Base-by-base conservation (phyloP, 805 yeast genomes). In the Kuraishia cidri region DNA sequence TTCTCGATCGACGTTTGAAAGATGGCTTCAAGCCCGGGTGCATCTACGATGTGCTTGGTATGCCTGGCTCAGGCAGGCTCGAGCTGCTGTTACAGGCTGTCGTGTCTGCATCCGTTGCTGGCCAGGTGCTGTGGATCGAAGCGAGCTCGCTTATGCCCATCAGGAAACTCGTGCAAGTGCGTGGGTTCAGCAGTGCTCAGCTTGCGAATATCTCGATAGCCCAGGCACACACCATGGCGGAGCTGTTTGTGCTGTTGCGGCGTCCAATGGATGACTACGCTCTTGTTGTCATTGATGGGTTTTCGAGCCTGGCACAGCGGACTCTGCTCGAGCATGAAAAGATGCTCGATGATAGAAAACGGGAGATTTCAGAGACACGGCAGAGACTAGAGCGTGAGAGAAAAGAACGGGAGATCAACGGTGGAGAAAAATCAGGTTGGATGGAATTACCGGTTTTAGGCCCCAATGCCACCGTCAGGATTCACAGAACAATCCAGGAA, bases 241-340 rank as follows among this genome's bases (percentile, higher is more conserved):
- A 29, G 25, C 14, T 29, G n/a, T n/a, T 22, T 5, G 27, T 25
- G 13, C 27, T 25, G 15, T 17, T 25, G 4, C 27, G 15, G 22
- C 44, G 50, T 15, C 32, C 37, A 3, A 8, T 30, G 1, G 37
- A 46, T n/a, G 26, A 36, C 1, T 54, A 44, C 28, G 44, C 41
- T 8, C 26, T 52, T 27, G 37, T 54, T 2, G 24, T 55, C 4
- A 33, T 55, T 2, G 58, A 53, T 24, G 50, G 48, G 12, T 55
- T 54, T 35, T 25, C 27, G 9, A 48, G 48, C 24, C 40, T 26
- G 3, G 25, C 50, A 5, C 52, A 47, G 34, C 44, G 13, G 14
- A 9, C 27, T 8, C 27, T 25, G 13, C 15, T 25, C 17, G 27
- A 25, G 27, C 13, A 15, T 14, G 27, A 25, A 12, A 15, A n/a